phyloP scores from a whole-genome alignment of 2,329 filamentous ascomycete genomes.

The Aspergillus proliferans region DNA sequence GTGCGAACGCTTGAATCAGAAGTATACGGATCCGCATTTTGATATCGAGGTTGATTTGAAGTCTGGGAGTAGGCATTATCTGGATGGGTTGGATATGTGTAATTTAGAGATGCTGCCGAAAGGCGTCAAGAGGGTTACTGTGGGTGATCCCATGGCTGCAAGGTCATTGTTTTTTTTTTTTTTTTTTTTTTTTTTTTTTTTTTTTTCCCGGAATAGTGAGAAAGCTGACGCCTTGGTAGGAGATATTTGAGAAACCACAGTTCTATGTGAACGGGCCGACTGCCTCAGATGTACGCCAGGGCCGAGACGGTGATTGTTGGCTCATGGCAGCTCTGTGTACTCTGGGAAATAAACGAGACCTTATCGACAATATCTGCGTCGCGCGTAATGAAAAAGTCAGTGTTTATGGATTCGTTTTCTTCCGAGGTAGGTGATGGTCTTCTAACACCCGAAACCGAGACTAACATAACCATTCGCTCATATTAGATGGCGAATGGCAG shows the following conservation, averaged over 20 bases:
- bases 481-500: slow-evolving; percentile 75
- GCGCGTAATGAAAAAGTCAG: slow-evolving; percentile 66
- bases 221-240: slow-evolving; percentile 39
- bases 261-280: slow-evolving; percentile 75
- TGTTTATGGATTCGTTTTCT: slow-evolving; percentile 81
- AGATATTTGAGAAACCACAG: slow-evolving; percentile 69
- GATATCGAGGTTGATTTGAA: slow-evolving; percentile 75
- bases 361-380: slow-evolving; percentile 70
- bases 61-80: slow-evolving; percentile 46
- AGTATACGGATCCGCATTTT: slow-evolving; percentile 81
- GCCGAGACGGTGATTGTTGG: slow-evolving; percentile 77
- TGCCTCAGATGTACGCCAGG: slow-evolving; percentile 72
- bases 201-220: not conserved
- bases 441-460: not conserved
- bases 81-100: slow-evolving; percentile 40
- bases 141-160: slow-evolving; percentile 15
- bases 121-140: slow-evolving; percentile 65
- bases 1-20: slow-evolving; percentile 72
- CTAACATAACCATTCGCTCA: not conserved
- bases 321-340: slow-evolving; percentile 74
- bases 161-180: slow-evolving; percentile 7
- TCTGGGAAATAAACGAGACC: slow-evolving; percentile 63
- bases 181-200: not conserved
- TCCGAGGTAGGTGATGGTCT: slow-evolving; percentile 47
- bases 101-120: slow-evolving; percentile 52